Percentiles rank a stretch among this genome's conserved stretches.
Evolutionary conservation across 2,329 filamentous ascomycete genomes (phyloP).

Genomic region (Neopestalotiopsis clavispora): DNA sequence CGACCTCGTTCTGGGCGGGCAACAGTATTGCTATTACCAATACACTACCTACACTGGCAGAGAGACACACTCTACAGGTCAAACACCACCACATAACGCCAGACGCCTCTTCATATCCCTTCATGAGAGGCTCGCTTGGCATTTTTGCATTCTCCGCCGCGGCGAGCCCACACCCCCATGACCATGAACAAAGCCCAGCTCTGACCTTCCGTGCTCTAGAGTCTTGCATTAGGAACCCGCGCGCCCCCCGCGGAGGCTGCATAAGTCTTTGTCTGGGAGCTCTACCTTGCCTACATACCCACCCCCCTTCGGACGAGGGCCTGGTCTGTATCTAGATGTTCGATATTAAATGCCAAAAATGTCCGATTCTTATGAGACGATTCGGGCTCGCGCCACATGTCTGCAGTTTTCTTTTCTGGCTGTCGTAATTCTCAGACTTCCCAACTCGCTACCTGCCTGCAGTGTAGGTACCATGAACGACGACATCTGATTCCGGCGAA

Average conservation of each 20-base stretch:
- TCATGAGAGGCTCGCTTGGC: not conserved
- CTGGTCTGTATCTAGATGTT: not conserved
- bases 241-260: not conserved
- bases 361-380: not conserved
- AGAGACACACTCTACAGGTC: no score
- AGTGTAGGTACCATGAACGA: not conserved
- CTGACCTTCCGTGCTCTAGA: slow-evolving; percentile 8
- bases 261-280: not conserved
- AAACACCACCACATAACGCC: not conserved
- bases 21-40: not conserved
- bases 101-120: not conserved
- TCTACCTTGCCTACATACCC: not conserved
- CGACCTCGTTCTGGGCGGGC: not conserved
- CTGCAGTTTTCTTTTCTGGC: not conserved
- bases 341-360: not conserved
- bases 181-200: not conserved
- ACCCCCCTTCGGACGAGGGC: not conserved
- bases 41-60: not conserved
- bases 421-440: no score
- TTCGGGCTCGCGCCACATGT: not conserved
- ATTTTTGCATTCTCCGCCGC: no score
- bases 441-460: not conserved
- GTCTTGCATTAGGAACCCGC: slow-evolving; percentile 3
- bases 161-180: not conserved
- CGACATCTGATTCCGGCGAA: not conserved